Evolutionary conservation across 2,329 filamentous ascomycete genomes (phyloP).

Genomic region (Cladosporium colombiae): DNA sequence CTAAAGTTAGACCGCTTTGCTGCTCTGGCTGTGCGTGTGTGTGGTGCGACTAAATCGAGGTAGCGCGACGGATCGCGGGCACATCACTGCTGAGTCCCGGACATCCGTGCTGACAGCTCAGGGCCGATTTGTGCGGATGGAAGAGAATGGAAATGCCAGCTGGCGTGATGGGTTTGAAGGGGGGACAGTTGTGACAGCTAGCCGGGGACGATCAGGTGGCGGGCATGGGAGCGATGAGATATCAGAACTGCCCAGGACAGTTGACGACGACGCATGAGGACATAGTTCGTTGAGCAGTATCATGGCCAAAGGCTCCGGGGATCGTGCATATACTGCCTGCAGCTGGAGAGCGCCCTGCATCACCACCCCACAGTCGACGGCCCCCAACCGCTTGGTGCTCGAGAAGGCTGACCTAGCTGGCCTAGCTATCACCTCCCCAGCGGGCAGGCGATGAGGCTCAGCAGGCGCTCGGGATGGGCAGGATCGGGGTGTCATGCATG

Average conservation of each 20-base stretch:
- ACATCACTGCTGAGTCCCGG: constrained; percentile 8
- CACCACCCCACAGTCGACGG: constrained; percentile 4
- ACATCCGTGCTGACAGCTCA: constrained; percentile 10
- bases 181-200: not conserved
- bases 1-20: constrained; percentile 10
- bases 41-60: constrained; percentile 8
- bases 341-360: constrained; percentile 10
- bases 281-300: constrained; percentile 7
- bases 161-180: not conserved
- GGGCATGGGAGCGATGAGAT: not conserved
- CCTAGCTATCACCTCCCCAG: not conserved
- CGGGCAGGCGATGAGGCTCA: constrained; percentile 2
- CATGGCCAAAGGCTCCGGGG: constrained; percentile 2
- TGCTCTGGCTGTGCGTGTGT: not conserved
- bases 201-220: not conserved
- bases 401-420: not conserved
- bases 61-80: constrained; percentile 4
- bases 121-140: constrained; percentile 7
- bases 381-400: constrained; percentile 2
- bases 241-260: not conserved
- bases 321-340: constrained; percentile 5
- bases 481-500: constrained; percentile 10
- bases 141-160: not conserved
- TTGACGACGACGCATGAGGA: constrained; percentile 1
- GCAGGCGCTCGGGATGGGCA: constrained; percentile 3